Evolutionary conservation across 2,329 filamentous ascomycete species (phyloP).

Genomic region (Zarea fungicola): DNA sequence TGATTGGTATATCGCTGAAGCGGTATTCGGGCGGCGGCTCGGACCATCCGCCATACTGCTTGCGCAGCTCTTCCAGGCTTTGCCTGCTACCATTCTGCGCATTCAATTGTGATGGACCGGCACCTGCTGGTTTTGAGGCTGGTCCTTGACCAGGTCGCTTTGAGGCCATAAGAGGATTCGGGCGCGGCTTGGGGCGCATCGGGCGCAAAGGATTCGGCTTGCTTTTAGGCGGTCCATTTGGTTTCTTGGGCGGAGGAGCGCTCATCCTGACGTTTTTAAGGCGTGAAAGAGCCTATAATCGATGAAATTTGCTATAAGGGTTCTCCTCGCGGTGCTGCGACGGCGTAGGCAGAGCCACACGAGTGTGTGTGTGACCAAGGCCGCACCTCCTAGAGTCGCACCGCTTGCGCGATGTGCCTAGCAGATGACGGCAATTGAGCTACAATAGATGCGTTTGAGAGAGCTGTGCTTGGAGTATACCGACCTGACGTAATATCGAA

Average conservation of each 20-base stretch:
- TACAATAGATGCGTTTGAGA: not conserved
- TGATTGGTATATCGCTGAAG: conserved; percentile 60
- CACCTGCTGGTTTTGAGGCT: conserved; percentile 20
- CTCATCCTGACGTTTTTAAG: conserved; percentile 34
- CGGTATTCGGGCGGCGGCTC: conserved; percentile 41
- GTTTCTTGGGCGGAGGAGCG: conserved; percentile 32
- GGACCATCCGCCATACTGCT: conserved; percentile 53
- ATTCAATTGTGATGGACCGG: conserved; percentile 16
- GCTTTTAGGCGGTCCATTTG: conserved; percentile 26
- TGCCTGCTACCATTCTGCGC: conserved; percentile 26
- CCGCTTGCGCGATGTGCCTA: not conserved
- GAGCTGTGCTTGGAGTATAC: not conserved
- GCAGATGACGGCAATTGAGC: conserved; percentile 2
- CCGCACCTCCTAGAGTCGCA: conserved; percentile 1
- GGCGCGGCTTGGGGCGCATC: conserved; percentile 37
- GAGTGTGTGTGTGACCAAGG: not conserved
- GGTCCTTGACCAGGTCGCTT: conserved; percentile 37
- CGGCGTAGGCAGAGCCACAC: conserved; percentile 15
- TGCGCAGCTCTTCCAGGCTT: conserved; percentile 38
- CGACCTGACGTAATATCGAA: not conserved
- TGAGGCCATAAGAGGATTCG: conserved; percentile 60
- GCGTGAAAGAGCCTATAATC: not conserved
- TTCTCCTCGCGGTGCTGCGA: not conserved
- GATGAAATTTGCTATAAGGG: not conserved
- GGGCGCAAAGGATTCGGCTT: conserved; percentile 35